These are phyloP conservation scores for Ustilago xerochloae DNA, from an alignment of 1,284 basidiomycete species.

Conservation along the genomic window DNA sequence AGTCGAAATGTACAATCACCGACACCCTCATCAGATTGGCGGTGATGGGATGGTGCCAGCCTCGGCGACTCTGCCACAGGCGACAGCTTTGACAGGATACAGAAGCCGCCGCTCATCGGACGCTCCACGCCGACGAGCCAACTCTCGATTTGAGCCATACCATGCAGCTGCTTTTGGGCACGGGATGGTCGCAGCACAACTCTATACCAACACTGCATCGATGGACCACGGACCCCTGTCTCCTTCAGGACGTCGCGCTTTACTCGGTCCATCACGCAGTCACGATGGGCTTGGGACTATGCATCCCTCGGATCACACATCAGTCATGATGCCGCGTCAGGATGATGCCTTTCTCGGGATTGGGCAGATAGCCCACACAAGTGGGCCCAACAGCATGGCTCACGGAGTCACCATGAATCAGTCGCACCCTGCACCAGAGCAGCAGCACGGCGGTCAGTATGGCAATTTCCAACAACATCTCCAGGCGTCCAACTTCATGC, in stretches of 20 bases:
- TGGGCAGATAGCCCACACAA: constrained; percentile 9
- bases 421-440: constrained; percentile 6
- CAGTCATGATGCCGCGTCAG: constrained; percentile 19
- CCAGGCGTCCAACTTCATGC: constrained; percentile 15
- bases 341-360: constrained; percentile 15
- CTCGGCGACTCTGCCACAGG: constrained; percentile 18
- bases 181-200: constrained; percentile 11
- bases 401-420: constrained; percentile 10
- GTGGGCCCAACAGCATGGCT: neutral
- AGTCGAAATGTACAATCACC: constrained; percentile 22
- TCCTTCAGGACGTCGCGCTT: constrained; percentile 19
- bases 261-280: constrained; percentile 7
- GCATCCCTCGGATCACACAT: constrained; percentile 6
- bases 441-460: constrained; percentile 6
- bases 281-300: constrained; percentile 8
- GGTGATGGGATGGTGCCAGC: constrained; percentile 33
- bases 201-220: constrained; percentile 10
- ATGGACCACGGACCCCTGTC: constrained; percentile 17
- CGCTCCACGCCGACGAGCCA: constrained; percentile 30
- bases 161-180: constrained; percentile 13
- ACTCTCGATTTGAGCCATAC: constrained; percentile 43
- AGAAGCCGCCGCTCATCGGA: constrained; percentile 31
- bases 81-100: constrained; percentile 7
- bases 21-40: constrained; percentile 45
- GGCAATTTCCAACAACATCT: constrained; percentile 13